Evolutionary conservation across 139 green algal species (phyloP).

Genomic region (Yamagishiella unicocca): DNA sequence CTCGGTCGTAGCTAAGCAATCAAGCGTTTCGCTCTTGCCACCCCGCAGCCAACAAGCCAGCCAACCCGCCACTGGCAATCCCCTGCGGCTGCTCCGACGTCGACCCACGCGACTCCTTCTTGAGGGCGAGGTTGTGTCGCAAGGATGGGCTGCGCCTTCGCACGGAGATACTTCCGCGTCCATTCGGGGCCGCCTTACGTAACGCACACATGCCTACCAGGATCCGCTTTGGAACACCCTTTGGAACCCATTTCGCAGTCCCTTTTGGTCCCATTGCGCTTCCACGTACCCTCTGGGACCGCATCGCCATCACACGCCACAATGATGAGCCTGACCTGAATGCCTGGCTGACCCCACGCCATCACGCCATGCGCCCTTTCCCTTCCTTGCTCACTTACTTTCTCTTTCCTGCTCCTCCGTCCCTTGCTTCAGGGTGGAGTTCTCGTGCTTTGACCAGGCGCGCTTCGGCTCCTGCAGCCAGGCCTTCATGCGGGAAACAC

Average conservation of each 20-base stretch:
- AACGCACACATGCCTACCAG: neutral
- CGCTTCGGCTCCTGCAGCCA: slow-evolving; percentile 23
- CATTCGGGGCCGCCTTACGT: neutral
- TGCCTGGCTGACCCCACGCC: no score
- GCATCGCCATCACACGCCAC: no score
- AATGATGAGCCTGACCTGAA: no score
- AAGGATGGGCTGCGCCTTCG: neutral
- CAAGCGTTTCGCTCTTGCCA: no score
- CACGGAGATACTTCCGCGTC: neutral
- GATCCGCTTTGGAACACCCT: neutral
- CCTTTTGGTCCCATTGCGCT: neutral
- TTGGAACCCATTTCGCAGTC: neutral
- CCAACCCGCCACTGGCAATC: neutral
- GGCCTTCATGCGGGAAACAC: slow-evolving; percentile 46
- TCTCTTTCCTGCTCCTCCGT: no score
- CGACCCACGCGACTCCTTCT: slow-evolving; percentile 36
- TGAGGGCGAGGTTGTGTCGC: neutral
- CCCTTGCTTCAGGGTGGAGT: slow-evolving; percentile 9
- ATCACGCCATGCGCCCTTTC: no score
- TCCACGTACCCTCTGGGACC: neutral
- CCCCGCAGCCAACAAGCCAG: neutral
- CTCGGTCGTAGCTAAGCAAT: no score
- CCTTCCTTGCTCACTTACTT: no score
- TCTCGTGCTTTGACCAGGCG: slow-evolving; percentile 37
- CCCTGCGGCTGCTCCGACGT: slow-evolving; percentile 51